These are phyloP conservation scores for Amanita brunnescens DNA, from an alignment of 768 basidiomycete species.

Conservation along the genomic window DNA sequence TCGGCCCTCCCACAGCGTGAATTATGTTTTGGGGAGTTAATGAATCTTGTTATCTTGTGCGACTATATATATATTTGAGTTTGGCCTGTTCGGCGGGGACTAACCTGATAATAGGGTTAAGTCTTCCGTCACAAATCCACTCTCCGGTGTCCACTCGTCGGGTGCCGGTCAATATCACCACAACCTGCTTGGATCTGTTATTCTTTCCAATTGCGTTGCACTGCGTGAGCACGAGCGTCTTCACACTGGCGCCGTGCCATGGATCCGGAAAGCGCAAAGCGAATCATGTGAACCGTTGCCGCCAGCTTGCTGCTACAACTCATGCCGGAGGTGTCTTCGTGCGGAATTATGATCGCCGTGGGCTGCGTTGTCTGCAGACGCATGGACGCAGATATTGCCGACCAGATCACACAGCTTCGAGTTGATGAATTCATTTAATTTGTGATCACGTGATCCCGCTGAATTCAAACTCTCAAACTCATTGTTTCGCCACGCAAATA, in stretches of 20 bases:
- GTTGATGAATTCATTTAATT: slow-evolving; percentile 29
- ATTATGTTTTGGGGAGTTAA: too few relatives aligned
- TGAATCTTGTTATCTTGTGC: too few relatives aligned
- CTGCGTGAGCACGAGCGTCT: slow-evolving; percentile 60
- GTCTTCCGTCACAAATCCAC: slow-evolving; percentile 74
- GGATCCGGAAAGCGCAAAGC: slow-evolving; percentile 37
- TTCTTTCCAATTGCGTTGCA: slow-evolving; percentile 79
- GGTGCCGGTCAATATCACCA: slow-evolving; percentile 68
- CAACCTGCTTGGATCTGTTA: slow-evolving; percentile 73
- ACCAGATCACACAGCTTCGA: slow-evolving; percentile 81
- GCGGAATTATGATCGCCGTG: slow-evolving; percentile 78
- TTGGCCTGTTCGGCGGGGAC: too few relatives aligned
- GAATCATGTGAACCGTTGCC: neutral
- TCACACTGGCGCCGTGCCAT: slow-evolving; percentile 47
- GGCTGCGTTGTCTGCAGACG: slow-evolving; percentile 70
- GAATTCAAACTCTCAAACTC: too few relatives aligned
- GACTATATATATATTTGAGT: too few relatives aligned
- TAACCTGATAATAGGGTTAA: too few relatives aligned
- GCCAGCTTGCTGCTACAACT: slow-evolving; percentile 23
- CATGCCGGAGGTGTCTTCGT: slow-evolving; percentile 68
- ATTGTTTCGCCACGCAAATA: too few relatives aligned
- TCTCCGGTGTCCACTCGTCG: slow-evolving; percentile 92
- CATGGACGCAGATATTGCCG: slow-evolving; percentile 77
- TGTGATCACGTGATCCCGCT: too few relatives aligned
- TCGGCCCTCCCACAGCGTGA: too few relatives aligned